A percentile compares a stretch with the other conserved stretches of the same genome.
These are phyloP conservation scores for Penicillium freii DNA, from an alignment of 2,329 filamentous ascomycete species.

Conservation along the genomic window DNA sequence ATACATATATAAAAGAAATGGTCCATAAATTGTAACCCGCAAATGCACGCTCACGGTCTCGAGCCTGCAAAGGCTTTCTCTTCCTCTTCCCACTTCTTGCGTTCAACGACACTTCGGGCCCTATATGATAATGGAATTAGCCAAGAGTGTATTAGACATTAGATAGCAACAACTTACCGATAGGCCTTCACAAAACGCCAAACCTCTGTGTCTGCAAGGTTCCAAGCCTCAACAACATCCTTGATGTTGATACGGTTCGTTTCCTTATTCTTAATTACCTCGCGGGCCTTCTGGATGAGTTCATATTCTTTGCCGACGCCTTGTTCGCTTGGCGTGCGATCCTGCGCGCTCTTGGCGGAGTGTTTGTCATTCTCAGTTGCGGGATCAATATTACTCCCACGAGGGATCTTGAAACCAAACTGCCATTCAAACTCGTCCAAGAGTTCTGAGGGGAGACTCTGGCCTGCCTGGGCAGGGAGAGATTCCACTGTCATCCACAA, in stretches of 20 bases:
- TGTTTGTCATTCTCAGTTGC: conserved; percentile 37
- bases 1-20: conserved; percentile 14
- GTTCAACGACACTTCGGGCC: conserved; percentile 56
- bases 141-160: neutral
- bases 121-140: conserved; percentile 25
- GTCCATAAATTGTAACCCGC: conserved; percentile 2
- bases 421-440: conserved; percentile 77
- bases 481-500: conserved; percentile 80
- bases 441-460: conserved; percentile 53
- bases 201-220: conserved; percentile 61
- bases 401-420: conserved; percentile 80
- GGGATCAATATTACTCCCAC: conserved; percentile 41
- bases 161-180: conserved; percentile 33
- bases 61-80: conserved; percentile 56
- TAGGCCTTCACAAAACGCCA: conserved; percentile 64
- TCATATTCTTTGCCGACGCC: conserved; percentile 46
- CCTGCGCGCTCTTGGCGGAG: conserved; percentile 30
- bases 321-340: conserved; percentile 38
- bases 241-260: conserved; percentile 41
- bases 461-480: conserved; percentile 46
- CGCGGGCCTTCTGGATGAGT: conserved; percentile 51
- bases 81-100: conserved; percentile 60
- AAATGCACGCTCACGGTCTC: conserved; percentile 20
- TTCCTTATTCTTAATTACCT: conserved; percentile 43
- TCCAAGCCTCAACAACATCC: conserved; percentile 53